Evolutionary conservation across 2,329 filamentous ascomycete species (phyloP), one percentile per base, ranked within the genome.

Genomic region (Hypocrella siamensis): DNA sequence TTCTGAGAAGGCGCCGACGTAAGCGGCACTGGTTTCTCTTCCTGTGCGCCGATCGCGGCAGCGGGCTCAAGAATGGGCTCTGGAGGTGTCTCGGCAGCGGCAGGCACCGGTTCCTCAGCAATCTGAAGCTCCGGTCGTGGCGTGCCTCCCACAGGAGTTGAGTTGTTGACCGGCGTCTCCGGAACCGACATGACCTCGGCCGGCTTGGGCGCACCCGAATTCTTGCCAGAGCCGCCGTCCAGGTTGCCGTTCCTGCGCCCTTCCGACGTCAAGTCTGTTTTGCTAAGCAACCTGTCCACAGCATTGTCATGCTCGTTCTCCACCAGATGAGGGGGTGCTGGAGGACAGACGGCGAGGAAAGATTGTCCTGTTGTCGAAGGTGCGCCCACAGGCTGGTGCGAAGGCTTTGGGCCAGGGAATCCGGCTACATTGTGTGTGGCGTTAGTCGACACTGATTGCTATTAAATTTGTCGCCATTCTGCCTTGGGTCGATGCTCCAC

Each of bases 161-260:
- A 36, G 14, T 42, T 41, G 26, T 54, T 48, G 31, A 54, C 32
- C 16, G 57, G 56, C 7, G 53, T 59, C 40, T 56, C 40, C 14
- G 52, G 51, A 6, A 51, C 47, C 12, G 52, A 52, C 16, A 42
- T 44, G 28, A 56, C 40, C 41, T 57, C 51, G 24, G 54, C 54
- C 5, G 53, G 49, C 38, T 51, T 53, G 7, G 53, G 48, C 16
- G 33, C 36, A 12, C 34, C 40, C 6, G 38, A 27, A 2, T 33
- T 35, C 17, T 45, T 39, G 26, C 41, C 35, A 24, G 34, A 30
- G 31, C 39, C 35, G 38, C 33, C 31, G 10, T 31, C 22, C 17
- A 32, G 26, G 14, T 38, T 37, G 12, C 30, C 22, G 28, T 46
- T 39, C 4, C n/a, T 26, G 25, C 15, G 11, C 10, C 9, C n/a